These are phyloP conservation scores for Penicillium desertorum DNA, from an alignment of 495 filamentous ascomycete genomes.

Conservation along the genomic window DNA sequence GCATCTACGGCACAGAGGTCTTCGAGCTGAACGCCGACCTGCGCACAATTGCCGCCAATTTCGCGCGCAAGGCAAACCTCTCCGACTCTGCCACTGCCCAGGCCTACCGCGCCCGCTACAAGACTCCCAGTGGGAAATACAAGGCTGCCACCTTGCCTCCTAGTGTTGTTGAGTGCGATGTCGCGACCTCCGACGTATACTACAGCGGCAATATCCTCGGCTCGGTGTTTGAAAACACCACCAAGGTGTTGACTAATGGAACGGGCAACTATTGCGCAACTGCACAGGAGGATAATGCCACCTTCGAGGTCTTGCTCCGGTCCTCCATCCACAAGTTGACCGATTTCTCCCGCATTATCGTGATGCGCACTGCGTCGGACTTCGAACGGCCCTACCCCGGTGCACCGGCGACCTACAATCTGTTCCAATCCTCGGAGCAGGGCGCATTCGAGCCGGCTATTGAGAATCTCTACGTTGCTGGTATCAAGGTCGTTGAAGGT, in stretches of 20 bases:
- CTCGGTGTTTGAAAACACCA: conserved; percentile 65
- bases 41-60: conserved; percentile 53
- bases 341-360: conserved; percentile 67
- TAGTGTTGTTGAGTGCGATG: conserved; percentile 63
- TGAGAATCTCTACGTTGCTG: conserved; percentile 66
- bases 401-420: conserved; percentile 51
- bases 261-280: conserved; percentile 66
- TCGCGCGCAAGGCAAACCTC: conserved; percentile 56
- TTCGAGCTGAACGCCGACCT: conserved; percentile 68
- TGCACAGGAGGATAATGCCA: conserved; percentile 75
- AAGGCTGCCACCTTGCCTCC: conserved; percentile 53
- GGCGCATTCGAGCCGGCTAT: conserved; percentile 59
- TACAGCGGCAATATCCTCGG: conserved; percentile 62
- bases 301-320: conserved; percentile 66
- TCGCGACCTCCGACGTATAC: conserved; percentile 70
- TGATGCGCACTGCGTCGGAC: conserved; percentile 72
- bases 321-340: conserved; percentile 52
- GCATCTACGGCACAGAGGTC: conserved; percentile 74
- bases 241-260: conserved; percentile 64
- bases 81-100: conserved; percentile 53
- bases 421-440: conserved; percentile 54
- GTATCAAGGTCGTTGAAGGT: conserved; percentile 64
- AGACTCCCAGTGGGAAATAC: conserved; percentile 42
- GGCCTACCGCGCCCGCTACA: conserved; percentile 61
- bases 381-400: conserved; percentile 69